Evolutionary conservation across 83 land plant species (phyloP).

Genomic region (Thuja plicata): DNA sequence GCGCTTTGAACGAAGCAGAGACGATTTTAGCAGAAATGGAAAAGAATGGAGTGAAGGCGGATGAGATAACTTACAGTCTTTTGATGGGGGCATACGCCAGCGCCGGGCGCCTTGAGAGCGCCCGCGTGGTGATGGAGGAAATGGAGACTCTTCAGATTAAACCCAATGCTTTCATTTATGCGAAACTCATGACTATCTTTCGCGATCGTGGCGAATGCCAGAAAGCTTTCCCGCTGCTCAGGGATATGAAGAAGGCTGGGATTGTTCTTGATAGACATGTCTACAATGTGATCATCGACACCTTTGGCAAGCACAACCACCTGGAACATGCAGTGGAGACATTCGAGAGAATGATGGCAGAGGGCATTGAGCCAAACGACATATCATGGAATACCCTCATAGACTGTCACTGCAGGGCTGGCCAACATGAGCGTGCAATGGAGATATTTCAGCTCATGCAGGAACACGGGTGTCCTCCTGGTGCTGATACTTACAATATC

Average conservation of each 20-base stretch:
- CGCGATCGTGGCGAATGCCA: constrained; percentile 85
- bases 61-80: constrained; percentile 71
- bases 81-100: constrained; percentile 77
- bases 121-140: constrained; percentile 59
- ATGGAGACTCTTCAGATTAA: constrained; percentile 63
- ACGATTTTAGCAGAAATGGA: constrained; percentile 53
- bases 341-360: constrained; percentile 72
- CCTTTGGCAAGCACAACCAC: constrained; percentile 79
- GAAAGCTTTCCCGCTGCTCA: constrained; percentile 58
- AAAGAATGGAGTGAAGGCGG: constrained; percentile 46
- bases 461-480: constrained; percentile 61
- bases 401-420: constrained; percentile 76
- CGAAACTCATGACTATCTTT: constrained; percentile 68
- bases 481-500: constrained; percentile 81
- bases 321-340: constrained; percentile 64
- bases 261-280: constrained; percentile 76
- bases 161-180: constrained; percentile 78
- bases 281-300: constrained; percentile 88
- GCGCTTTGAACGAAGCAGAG: constrained; percentile 69
- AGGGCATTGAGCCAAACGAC: constrained; percentile 74
- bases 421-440: constrained; percentile 46
- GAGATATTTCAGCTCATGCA: constrained; percentile 69
- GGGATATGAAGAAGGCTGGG: constrained; percentile 71
- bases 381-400: constrained; percentile 93
- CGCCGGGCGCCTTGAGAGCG: constrained; percentile 81